Conservation (phyloP, 306 rosid species). For the Arachis stenosperma region DNA sequence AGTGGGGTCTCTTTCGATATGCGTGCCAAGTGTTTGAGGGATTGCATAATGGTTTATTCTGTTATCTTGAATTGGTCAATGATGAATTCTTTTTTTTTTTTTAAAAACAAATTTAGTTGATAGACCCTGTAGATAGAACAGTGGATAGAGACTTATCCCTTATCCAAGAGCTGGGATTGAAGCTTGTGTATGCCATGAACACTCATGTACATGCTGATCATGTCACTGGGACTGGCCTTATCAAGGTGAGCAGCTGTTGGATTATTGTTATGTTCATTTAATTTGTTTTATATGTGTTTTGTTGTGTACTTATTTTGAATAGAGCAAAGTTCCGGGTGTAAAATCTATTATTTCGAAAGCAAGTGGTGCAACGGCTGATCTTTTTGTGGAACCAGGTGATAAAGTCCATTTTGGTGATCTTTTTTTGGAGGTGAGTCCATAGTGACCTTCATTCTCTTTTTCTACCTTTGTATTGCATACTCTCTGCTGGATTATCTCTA, state of each 20-base stretch:
- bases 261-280: background rate
- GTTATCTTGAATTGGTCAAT: conserved; percentile 25
- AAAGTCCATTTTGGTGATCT: conserved; percentile 70
- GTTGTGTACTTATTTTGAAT: conserved; percentile 29
- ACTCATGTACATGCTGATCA: conserved; percentile 99
- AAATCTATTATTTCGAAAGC: conserved; percentile 88
- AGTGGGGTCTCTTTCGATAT: background rate
- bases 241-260: conserved; percentile 61
- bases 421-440: conserved; percentile 69
- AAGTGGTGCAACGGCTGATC: conserved; percentile 80
- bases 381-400: conserved; percentile 63
- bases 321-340: conserved; percentile 74
- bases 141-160: conserved; percentile 89
- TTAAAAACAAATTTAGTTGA: conserved; percentile 59
- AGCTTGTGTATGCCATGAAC: conserved; percentile 80
- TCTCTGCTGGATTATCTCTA: no score
- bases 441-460: no score
- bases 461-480: no score
- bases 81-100: background rate
- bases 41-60: conserved; percentile 26
- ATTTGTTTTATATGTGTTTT: background rate
- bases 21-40: conserved; percentile 27
- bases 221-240: conserved; percentile 89
- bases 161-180: conserved; percentile 70
- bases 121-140: conserved; percentile 92